A percentile compares a stretch with the other conserved stretches of the same genome.
Conservation (phyloP, 108 stramenopile genomes). For the Mediolabrus comicus region DNA sequence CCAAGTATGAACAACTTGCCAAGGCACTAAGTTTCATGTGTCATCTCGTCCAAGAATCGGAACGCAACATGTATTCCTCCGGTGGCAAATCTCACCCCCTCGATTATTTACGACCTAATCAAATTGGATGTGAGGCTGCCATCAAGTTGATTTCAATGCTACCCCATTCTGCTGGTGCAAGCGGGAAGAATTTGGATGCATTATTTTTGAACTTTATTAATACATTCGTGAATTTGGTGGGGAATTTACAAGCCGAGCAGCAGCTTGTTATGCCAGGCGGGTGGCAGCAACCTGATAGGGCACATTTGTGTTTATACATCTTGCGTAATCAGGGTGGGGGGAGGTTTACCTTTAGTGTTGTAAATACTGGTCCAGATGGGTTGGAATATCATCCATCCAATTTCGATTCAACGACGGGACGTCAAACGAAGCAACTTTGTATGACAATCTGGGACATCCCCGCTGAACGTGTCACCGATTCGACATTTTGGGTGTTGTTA, state of each 20-base stretch:
- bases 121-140: constrained; percentile 78
- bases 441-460: constrained; percentile 90
- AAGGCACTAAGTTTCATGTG: constrained; percentile 82
- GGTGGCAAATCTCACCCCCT: constrained; percentile 45
- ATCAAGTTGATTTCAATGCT: constrained; percentile 80
- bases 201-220: constrained; percentile 86
- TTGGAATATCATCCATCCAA: constrained; percentile 85
- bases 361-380: constrained; percentile 85
- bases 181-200: constrained; percentile 74
- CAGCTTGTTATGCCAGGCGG: constrained; percentile 87
- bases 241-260: constrained; percentile 72
- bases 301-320: constrained; percentile 83
- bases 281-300: constrained; percentile 81
- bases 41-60: constrained; percentile 75
- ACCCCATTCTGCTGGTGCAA: constrained; percentile 83
- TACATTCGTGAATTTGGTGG: constrained; percentile 80
- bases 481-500: constrained; percentile 86
- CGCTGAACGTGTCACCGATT: constrained; percentile 65
- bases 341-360: constrained; percentile 82
- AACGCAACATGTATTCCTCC: constrained; percentile 45
- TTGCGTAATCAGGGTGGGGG: constrained; percentile 69
- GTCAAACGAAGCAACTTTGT: constrained; percentile 80
- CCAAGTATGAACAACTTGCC: constrained; percentile 80
- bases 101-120: constrained; percentile 66
- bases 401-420: constrained; percentile 79